Evolutionary conservation across 179 eudicot genomes (phyloP).

Genomic region (Silene noctiflora): DNA sequence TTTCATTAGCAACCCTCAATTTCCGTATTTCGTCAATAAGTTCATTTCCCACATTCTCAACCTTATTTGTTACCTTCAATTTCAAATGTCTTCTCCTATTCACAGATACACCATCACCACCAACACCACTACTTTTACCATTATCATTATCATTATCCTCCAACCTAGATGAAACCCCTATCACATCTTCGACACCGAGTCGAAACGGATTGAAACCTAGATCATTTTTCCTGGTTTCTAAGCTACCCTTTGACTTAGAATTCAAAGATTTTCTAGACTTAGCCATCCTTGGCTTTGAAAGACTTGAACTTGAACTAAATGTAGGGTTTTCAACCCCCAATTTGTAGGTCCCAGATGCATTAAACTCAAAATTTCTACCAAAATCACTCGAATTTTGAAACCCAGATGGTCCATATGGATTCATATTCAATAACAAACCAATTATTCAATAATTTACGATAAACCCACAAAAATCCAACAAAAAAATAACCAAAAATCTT

Average conservation of each 20-base stretch:
- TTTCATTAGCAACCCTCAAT: constrained; percentile 31
- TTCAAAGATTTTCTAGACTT: constrained; percentile 34
- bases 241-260: constrained; percentile 31
- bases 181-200: constrained; percentile 24
- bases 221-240: constrained; percentile 32
- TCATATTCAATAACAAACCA: constrained; percentile 13
- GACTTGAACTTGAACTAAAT: constrained; percentile 31
- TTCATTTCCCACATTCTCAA: constrained; percentile 29
- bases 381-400: constrained; percentile 27
- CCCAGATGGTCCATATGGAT: constrained; percentile 35
- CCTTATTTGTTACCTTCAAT: constrained; percentile 29
- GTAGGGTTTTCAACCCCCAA: constrained; percentile 29
- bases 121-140: constrained; percentile 3
- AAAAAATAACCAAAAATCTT: not conserved
- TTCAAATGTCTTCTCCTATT: constrained; percentile 23
- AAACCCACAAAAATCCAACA: constrained; percentile 30
- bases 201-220: constrained; percentile 37
- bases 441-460: constrained; percentile 11
- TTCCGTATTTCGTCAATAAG: constrained; percentile 50
- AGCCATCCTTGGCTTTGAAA: constrained; percentile 33
- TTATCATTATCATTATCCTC: constrained; percentile 21
- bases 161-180: constrained; percentile 32
- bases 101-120: constrained; percentile 26
- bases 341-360: constrained; percentile 25
- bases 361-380: constrained; percentile 40